Base-by-base conservation (phyloP, 2,329 filamentous ascomycete species). In the Colletotrichum musae region DNA sequence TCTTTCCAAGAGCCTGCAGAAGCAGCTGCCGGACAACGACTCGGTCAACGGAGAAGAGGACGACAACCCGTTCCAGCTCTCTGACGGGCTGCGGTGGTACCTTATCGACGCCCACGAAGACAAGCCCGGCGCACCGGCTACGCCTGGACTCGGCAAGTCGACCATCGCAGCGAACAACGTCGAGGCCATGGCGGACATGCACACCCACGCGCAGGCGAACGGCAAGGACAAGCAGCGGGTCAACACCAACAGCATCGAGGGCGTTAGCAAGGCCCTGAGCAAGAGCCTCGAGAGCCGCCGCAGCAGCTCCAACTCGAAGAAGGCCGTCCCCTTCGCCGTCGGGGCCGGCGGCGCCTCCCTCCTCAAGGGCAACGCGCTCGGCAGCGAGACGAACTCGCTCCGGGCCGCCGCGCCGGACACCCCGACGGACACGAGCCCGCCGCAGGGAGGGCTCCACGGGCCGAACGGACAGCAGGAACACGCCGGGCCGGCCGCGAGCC, bases 51-150 rank as follows among this genome's bases (percentile, higher is more conserved):
- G 62, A 51, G 90, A 91, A 48, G 94, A 97, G 72, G 94, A 97
- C 72, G 96, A 98, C 73, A 99, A 99, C 76, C 96, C 96, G 0
- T 99, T 99, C 79, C 95, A 98, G 75, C 87, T 99, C 13, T 97
- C 94, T 0, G 96, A 99, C 75, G 96, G 96, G 3, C 83, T 99
- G 56, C 91, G 95, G 41, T 99, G 96, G 96, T 98, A 98, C 80
- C 88, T 99, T 6, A 91, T 99, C 43, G 95, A 99, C 77, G 96
- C 96, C 0, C 87, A 89, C 2, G 96, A 99, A 80, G 96, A 99
- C 80, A 98, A 97, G 77, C 90, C 94, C 0, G 93, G 93, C 1
- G 95, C 94, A 2, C 96, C 96, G 0, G 92, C 93, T n/a, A 98
- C 95, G 0, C 95, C 96, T 0, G 95, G 95, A 0, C 87, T 97